Evolutionary conservation across 1,284 basidiomycete species (phyloP), one percentile per base, ranked within the genome.

Genomic region (Thecaphora frezii): DNA sequence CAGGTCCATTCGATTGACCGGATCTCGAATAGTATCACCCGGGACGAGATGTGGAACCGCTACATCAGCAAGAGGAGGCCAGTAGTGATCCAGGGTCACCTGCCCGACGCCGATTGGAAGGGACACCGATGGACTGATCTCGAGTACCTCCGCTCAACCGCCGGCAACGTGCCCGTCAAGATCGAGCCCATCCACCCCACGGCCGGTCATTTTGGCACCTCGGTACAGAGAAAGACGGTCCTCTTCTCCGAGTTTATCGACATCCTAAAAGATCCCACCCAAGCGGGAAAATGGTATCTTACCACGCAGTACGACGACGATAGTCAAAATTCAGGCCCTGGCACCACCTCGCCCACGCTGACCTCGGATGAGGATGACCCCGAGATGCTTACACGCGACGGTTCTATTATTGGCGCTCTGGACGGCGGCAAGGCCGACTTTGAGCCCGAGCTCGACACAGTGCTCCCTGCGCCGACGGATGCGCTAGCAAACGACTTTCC

Each of bases 291-390:
- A 19, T 74, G 65, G 58, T 78, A 78, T 33, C 65, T 78, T 23
- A 78, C 75, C 22, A 78, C 76, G 18, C 76, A 78, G 47, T 78
- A 78, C 52, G 61, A 59, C 25, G 56, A 65, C 18, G 54, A 66
- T 18, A n/a, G n/a, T n/a, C n/a, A n/a, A n/a, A n/a, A n/a, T n/a
- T n/a, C n/a, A n/a, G n/a, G n/a, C n/a, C n/a, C n/a, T n/a, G n/a
- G n/a, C n/a, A n/a, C n/a, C n/a, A n/a, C n/a, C n/a, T n/a, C n/a
- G n/a, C n/a, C n/a, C n/a, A n/a, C n/a, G n/a, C n/a, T n/a, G n/a
- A n/a, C n/a, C n/a, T n/a, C n/a, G n/a, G 56, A 46, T 14, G 59
- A 66, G 10, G 59, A 71, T 7, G 63, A 66, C 1, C 13, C 28
- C 28, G 28, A 28, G 7, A 5, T 28, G 28, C 7, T 13, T 5